Base-by-base conservation (phyloP, 2,329 filamentous ascomycete genomes). In the Fusarium papillatum region DNA sequence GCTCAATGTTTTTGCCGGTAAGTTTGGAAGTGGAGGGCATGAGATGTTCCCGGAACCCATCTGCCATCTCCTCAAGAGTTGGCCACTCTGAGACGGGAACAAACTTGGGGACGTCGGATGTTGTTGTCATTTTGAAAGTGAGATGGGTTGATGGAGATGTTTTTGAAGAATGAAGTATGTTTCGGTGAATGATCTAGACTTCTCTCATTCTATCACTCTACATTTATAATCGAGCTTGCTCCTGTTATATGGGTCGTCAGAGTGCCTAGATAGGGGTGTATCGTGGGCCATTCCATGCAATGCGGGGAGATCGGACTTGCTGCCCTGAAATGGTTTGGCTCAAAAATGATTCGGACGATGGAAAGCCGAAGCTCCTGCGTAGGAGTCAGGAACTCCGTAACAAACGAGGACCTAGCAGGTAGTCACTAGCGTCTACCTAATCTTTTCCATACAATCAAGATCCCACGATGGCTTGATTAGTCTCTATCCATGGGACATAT, bases 11-110 rank as follows among this genome's bases (percentile, higher is more conserved):
- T 57, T 53, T 66, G 26, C 55, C 61, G 2, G 22, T 9, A 0
- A 75, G 41, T 31, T 73, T 75, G 11, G 11, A 10, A 3, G 73
- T 63, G 38, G 50, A 24, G 5, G 72, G 69, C 29, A 74, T 74
- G 0, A 75, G 62, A 10, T 75, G 26, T 22, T 75, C 46, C 0
- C 48, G n/a, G 10, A 69, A 75, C 3, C 72, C 73, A 26, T 46
- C 31, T 4, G 73, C 73, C 64, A 75, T 71, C 14, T 64, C 69
- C 26, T 72, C 62, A 1, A 75, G 69, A 1, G 64, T 69, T 22
- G 73, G 73, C 72, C 72, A 75, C 14, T 72, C 50, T 2, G 34
- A 8, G 2, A 74, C 34, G 0, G 73, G 71, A 8, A 72, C 29
- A 14, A 48, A 74, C 1, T 39, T 72, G 7, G 72, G 17, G 55